phyloP scores from a whole-genome alignment of 2,329 filamentous ascomycete species.

The Colletotrichum sp. region DNA sequence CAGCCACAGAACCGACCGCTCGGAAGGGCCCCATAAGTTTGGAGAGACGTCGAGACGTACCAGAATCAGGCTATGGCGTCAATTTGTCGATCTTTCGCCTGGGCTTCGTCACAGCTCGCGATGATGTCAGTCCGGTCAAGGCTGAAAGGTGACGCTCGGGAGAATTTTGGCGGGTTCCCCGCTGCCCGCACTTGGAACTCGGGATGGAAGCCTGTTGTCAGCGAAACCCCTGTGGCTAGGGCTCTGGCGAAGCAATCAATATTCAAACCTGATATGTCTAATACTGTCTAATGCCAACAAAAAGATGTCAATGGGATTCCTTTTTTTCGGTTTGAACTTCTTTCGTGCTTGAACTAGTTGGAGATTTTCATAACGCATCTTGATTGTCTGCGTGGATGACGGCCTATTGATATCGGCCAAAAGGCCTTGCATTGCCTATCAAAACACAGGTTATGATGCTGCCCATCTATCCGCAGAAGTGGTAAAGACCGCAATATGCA shows the following conservation, averaged over 20 bases:
- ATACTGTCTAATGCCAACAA: not conserved
- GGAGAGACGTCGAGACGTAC: not conserved
- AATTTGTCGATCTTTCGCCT: slow-evolving; percentile 14
- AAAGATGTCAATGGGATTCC: not conserved
- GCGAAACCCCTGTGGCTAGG: not conserved
- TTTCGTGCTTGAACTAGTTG: not conserved
- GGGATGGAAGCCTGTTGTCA: not conserved
- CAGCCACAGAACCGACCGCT: not conserved
- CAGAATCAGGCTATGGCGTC: slow-evolving; percentile 8
- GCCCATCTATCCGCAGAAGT: slow-evolving; percentile 7
- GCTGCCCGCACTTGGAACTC: slow-evolving; percentile 1
- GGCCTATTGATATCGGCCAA: not conserved
- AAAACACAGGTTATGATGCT: slow-evolving; percentile 2
- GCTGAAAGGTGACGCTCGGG: slow-evolving; percentile 6
- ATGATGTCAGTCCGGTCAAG: slow-evolving; percentile 20
- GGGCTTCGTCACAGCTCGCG: slow-evolving; percentile 12
- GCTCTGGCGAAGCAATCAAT: not conserved
- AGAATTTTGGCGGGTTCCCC: slow-evolving; percentile 14
- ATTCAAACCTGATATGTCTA: not conserved
- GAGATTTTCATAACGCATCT: not conserved
- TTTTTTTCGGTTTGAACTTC: not conserved
- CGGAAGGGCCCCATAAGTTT: not conserved
- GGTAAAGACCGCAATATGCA: slow-evolving; percentile 13
- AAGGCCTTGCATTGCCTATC: not conserved
- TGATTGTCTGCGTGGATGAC: not conserved